Evolutionary conservation across 768 basidiomycete species (phyloP).

Genomic region (Vararia minispora): DNA sequence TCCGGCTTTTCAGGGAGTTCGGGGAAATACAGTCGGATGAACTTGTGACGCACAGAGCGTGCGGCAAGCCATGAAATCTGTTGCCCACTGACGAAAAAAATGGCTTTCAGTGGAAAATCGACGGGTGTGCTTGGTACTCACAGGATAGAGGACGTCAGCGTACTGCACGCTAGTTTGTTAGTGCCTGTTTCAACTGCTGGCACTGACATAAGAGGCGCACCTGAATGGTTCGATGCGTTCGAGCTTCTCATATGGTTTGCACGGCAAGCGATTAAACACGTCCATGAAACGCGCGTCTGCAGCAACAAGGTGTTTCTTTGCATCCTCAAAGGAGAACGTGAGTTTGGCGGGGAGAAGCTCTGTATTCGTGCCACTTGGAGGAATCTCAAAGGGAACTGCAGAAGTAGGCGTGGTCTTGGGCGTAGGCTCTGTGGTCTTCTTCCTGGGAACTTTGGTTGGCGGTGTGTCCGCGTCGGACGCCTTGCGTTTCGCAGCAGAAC

Average conservation of each 20-base stretch:
- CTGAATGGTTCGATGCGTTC: conserved; percentile 77
- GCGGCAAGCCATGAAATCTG: conserved; percentile 87
- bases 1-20: conserved; percentile 57
- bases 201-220: conserved; percentile 25
- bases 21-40: conserved; percentile 65
- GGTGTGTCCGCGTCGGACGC: background rate
- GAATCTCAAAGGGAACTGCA: background rate
- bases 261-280: conserved; percentile 52
- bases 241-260: conserved; percentile 67
- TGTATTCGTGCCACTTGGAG: background rate
- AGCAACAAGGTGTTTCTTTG: conserved; percentile 55
- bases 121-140: conserved; percentile 27
- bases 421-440: background rate
- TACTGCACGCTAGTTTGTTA: conserved; percentile 25
- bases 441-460: background rate
- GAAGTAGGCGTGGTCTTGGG: conserved; percentile 2
- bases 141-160: conserved; percentile 64
- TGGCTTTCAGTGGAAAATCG: background rate
- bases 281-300: conserved; percentile 62
- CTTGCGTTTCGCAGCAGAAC: conserved; percentile 7
- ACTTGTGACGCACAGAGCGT: conserved; percentile 69
- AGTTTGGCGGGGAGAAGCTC: conserved; percentile 56
- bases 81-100: conserved; percentile 37
- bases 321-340: conserved; percentile 67
- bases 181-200: background rate